These are phyloP conservation scores for Linnemannia schmuckeri DNA, from an alignment of 192 early-diverging fungal species.

Conservation along the genomic window DNA sequence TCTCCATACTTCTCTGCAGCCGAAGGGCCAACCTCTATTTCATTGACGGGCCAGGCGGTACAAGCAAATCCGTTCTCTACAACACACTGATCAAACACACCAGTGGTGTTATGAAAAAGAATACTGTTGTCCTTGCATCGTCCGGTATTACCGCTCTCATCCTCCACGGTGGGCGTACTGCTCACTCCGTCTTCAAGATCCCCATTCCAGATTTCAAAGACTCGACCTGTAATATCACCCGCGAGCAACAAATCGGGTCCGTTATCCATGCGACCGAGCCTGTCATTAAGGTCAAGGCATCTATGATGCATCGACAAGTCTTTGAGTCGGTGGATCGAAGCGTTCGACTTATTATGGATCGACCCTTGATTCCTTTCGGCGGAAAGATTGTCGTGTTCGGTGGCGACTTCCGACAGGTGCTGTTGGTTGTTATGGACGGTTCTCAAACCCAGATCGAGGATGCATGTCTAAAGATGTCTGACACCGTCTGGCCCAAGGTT, in stretches of 20 bases:
- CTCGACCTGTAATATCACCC: conserved; percentile 25
- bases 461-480: background rate
- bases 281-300: conserved; percentile 47
- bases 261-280: background rate
- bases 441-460: background rate
- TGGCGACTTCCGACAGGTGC: conserved; percentile 41
- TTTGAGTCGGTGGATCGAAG: conserved; percentile 27
- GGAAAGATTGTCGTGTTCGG: conserved; percentile 47
- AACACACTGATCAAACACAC: too few relatives aligned
- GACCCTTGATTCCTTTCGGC: conserved; percentile 8
- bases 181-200: background rate
- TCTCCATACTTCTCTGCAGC: too few relatives aligned
- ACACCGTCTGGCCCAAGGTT: conserved; percentile 4
- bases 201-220: too few relatives aligned
- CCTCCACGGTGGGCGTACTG: too few relatives aligned
- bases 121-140: too few relatives aligned
- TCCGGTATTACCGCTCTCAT: too few relatives aligned
- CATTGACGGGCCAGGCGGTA: too few relatives aligned
- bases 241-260: background rate
- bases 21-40: too few relatives aligned
- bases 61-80: too few relatives aligned
- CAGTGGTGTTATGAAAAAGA: too few relatives aligned
- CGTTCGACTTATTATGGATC: conserved; percentile 5
- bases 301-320: conserved; percentile 15
- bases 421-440: conserved; percentile 33